Evolutionary conservation across 2,329 filamentous ascomycete species (phyloP), one percentile per base, ranked within the genome.

Genomic region (Pezicula neosporulosa): DNA sequence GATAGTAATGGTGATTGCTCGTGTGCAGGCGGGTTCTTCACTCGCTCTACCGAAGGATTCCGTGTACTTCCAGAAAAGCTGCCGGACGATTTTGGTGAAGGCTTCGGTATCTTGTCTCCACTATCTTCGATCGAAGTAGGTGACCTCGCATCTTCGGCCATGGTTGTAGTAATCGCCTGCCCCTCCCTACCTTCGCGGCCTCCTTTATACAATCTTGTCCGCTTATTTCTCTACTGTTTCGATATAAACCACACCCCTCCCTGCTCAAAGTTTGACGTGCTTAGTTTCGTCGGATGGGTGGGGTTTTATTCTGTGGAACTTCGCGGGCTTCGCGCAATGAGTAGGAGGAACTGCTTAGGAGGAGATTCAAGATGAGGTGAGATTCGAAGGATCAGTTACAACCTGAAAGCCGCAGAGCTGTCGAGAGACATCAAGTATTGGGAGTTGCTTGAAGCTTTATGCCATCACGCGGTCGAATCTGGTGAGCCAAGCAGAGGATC

Each of bases 1-100:
- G 75, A 77, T 16, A 81, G 65, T 30, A 81, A 69, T 37, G 77
- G 77, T 16, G 77, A 79, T 35, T 71, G 67, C 58, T 81, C 77
- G 54, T 73, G 70, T 16, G 70, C 52, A 24, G 61, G 59, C 52
- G 28, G 10, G 10, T 70, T 61, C 1, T 52, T 50, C 6, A 54
- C 38, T 42, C 53, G 47, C 19, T 62, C 58, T 44, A 50, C 19
- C 2, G 60, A 58, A 10, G 48, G 35, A 16, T 59, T 57, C 42
- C 48, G 54, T 30, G 55, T 53, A 18, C 55, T 58, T n/a, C 53
- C 52, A 27, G 33, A 46, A n/a, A 41, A 52, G 18, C 28, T 30
- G 24, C 53, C 48, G 27, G 49, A 50, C 16, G 44, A 41, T 21
- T 21, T 37, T 46, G 7, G 44, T 28, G 21, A 47, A 35, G 12